Base-by-base conservation (phyloP, 2,329 filamentous ascomycete species). In the Fusarium marasasianum region DNA sequence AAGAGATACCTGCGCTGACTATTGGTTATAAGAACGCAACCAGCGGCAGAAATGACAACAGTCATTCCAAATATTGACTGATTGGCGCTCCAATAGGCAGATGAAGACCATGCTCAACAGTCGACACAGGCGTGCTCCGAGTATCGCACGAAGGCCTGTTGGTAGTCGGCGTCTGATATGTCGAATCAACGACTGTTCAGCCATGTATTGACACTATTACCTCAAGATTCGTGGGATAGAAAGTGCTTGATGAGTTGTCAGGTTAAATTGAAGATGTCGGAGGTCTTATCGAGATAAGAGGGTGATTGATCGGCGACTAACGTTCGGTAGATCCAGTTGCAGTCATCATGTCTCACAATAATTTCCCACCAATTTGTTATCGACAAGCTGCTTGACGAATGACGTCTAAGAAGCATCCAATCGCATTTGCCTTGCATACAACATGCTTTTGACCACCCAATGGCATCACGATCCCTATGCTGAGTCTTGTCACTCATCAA, bases 171-270 rank as follows among this genome's bases (percentile, higher is more conserved):
- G 26, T 11, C 44, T 51, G 3, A 24, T 18, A 35, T 51, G 3
- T 9, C 11, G 4, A 24, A 4, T 8, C 8, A 24, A 20, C 3
- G 17, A 3, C 31, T 10, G 2, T 24, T 24, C 6, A 9, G 14
- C 6, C 9, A 26, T 26, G 18, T 1, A 17, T 29, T n/a, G 10
- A 5, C 8, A 13, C 4, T 15, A 3, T 29, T 22, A 2, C 10
- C 11, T n/a, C 5, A 22, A 7, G 8, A 10, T 8, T 15, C 3
- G 8, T 18, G 6, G 13, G 26, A 15, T 33, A 4, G 12, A 22
- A 24, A 33, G 26, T 35, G 12, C 14, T 31, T 18, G 22, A 43
- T n/a, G 12, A 33, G 22, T 4, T 31, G 10, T 40, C 9, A 12
- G 38, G 15, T 31, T 33, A 6, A 9, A 26, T 55, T 7, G 14